Conservation (phyloP, 345 rosid species). For the Arabidopsis suecica region DNA sequence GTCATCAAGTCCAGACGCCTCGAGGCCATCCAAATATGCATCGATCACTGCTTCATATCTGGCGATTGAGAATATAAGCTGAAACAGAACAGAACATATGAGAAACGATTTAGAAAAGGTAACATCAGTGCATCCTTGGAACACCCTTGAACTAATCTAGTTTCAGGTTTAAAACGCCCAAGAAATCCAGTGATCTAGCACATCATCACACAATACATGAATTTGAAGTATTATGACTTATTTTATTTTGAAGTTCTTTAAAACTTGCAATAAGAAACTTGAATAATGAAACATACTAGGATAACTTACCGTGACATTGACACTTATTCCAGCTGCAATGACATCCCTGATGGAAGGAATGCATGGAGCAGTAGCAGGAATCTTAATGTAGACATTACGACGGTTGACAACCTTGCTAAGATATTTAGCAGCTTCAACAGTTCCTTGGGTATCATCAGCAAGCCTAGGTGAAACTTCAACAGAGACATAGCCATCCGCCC, state of each 20-base stretch:
- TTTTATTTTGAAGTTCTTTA: neutral
- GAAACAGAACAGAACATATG: conserved; percentile 39
- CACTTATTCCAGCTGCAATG: conserved; percentile 85
- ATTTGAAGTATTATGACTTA: neutral
- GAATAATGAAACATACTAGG: neutral
- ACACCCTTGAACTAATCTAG: conserved; percentile 3
- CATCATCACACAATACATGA: conserved; percentile 2
- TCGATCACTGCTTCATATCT: conserved; percentile 96
- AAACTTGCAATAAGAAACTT: conserved; percentile 5
- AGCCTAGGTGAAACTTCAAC: conserved; percentile 98
- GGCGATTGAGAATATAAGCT: conserved; percentile 93
- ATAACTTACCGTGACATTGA: conserved; percentile 87
- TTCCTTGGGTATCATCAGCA: conserved; percentile 87
- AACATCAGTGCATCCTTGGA: neutral
- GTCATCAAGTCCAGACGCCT: conserved; percentile 88
- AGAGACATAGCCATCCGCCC: conserved; percentile 93
- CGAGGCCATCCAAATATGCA: conserved; percentile 99
- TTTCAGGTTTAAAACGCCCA: neutral
- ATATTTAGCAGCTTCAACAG: conserved; percentile 89
- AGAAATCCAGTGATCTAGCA: conserved; percentile 13
- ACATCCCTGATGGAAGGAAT: conserved; percentile 92
- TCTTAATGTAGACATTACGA: conserved; percentile 91
- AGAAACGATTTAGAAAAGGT: neutral
- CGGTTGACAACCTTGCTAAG: conserved; percentile 87
- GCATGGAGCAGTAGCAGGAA: conserved; percentile 94